Base-by-base conservation (phyloP, 306 rosid genomes). In the Cucurbita moschata region DNA sequence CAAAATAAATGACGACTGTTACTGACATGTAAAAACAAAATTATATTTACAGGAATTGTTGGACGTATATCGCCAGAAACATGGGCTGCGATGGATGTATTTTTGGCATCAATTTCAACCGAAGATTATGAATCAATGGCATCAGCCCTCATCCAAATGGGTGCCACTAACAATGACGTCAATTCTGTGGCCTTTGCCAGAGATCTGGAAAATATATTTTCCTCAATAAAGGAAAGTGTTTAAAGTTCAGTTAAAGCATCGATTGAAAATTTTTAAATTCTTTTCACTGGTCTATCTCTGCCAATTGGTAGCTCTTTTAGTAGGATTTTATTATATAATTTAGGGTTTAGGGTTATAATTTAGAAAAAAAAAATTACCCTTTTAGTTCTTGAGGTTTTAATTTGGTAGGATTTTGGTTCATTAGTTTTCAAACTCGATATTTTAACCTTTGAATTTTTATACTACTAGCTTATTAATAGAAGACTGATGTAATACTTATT, bases 61-160 rank as follows among this genome's bases (percentile, higher is more conserved):
- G 99, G 99, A 44, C 92, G 88, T 30, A 87, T 94, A 82, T 83
- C 96, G 58, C 96, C 96, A 26, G 86, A 88, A 84, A 89, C 99
- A 18, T 94, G 97, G 97, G 90, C 92, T 71, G 96, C 99, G 50
- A 88, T 94, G 99, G 99, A 94, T 77, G 81, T 86, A 69, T 94
- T 89, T 83, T 80, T 94, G 86, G 91, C 85, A 81, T 94, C 97
- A 77, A 87, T 94, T 85, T 81, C 95, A 73, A 37, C 83, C 47
- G 97, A 88, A 81, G 99, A 94, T 80, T 94, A 94, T 83, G 92
- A 86, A 71, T 85, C 92, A 21, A 94, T 94, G 96, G 90, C 97
- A 49, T 89, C 97, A 76, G 69, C 99, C 59, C 86, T 94, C 86
- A 91, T 89, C 85, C 87, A 91, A 89, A 91, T 94, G 97, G 99